Base-by-base conservation (phyloP, 805 yeast genomes). In the Wickerhamomyces chambardii region DNA sequence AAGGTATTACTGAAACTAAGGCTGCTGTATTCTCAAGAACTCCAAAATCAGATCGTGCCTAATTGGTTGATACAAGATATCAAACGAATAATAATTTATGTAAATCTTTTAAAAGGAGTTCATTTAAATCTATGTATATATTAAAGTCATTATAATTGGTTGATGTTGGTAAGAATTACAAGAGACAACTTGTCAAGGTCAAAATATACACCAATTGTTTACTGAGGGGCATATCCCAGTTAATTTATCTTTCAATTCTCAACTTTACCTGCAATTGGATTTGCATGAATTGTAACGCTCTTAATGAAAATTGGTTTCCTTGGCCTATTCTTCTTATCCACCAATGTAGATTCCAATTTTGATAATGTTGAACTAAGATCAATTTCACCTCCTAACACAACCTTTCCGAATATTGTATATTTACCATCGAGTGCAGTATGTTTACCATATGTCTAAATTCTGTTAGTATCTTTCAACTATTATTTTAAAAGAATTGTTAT, bases 321-420 rank as follows among this genome's bases (percentile, higher is more conserved):
- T 4, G 68, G 68, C 30, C 65, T 49, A 33, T 53, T 54, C 36
- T 63, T 64, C 41, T 58, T 61, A 32, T 62, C 64, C 9, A 50
- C 56, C 5, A 44, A 26, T 3, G 42, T 34, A 2, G 29, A 27
- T 32, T 57, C 62, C 14, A 56, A 34, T 35, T 45, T 52, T 4
- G 43, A 39, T 8, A 55, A 33, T 6, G 63, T 53, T 3, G 56
- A 47, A 12, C 41, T 51, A 6, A 52, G 54, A 4, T 39, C 37
- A 4, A 37, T 39, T 24, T 55, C 59, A 5, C 49, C 48, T 1
- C 90, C 90, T 32, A 71, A 73, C 11, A 71, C 44, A 22, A 83
- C 76, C 56, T 79, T 84, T 24, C 92, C 94, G 51, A 83, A 82
- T 0, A 78, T 84, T 36, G 82, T 87, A 54, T 80, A 79, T 11